A percentile compares a stretch with the other conserved stretches of the same genome.
Evolutionary conservation across 78 protist genomes (phyloP).

Genomic region (Cyanophora paradoxa): DNA sequence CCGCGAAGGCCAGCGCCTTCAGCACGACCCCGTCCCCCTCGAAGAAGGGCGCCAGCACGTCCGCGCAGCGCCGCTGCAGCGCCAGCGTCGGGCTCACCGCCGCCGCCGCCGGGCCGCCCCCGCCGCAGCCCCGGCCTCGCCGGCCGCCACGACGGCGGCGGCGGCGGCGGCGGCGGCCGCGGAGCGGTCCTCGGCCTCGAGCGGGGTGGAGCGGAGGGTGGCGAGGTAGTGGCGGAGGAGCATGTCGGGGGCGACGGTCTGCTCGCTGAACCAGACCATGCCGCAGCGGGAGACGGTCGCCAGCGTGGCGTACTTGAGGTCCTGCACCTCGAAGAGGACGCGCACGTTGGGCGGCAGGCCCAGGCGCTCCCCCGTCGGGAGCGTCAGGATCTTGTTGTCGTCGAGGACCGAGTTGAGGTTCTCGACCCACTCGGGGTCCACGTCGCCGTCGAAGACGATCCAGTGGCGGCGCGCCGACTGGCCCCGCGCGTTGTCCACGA

Average conservation of each 20-base stretch:
- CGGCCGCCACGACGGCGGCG: not conserved
- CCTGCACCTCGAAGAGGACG: slow-evolving; percentile 89
- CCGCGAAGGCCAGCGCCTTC: slow-evolving; percentile 55
- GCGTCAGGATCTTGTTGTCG: slow-evolving; percentile 94
- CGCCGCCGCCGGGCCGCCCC: not conserved
- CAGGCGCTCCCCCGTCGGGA: slow-evolving; percentile 98
- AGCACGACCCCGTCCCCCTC: slow-evolving; percentile 46
- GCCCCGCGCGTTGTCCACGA: slow-evolving; percentile 76
- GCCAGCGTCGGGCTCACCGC: slow-evolving; percentile 23
- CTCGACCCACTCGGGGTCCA: slow-evolving; percentile 99
- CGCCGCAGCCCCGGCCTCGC: slow-evolving; percentile 16
- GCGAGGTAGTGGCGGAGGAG: slow-evolving; percentile 44
- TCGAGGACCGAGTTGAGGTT: slow-evolving; percentile 94
- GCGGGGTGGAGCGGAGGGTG: slow-evolving; percentile 7
- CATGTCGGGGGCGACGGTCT: slow-evolving; percentile 55
- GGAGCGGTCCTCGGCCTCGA: not conserved
- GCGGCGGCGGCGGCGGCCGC: not conserved
- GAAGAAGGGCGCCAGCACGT: slow-evolving; percentile 39
- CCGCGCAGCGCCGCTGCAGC: too few relatives aligned
- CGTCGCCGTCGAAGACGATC: slow-evolving; percentile 98
- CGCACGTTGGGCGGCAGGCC: slow-evolving; percentile 82
- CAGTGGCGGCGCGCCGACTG: slow-evolving; percentile 86
- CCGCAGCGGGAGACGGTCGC: slow-evolving; percentile 99
- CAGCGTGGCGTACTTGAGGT: slow-evolving; percentile 90
- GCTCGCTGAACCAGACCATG: slow-evolving; percentile 96